Base-by-base conservation (phyloP, 2,329 filamentous ascomycete genomes). In the Raffaelea deltoideospora region DNA sequence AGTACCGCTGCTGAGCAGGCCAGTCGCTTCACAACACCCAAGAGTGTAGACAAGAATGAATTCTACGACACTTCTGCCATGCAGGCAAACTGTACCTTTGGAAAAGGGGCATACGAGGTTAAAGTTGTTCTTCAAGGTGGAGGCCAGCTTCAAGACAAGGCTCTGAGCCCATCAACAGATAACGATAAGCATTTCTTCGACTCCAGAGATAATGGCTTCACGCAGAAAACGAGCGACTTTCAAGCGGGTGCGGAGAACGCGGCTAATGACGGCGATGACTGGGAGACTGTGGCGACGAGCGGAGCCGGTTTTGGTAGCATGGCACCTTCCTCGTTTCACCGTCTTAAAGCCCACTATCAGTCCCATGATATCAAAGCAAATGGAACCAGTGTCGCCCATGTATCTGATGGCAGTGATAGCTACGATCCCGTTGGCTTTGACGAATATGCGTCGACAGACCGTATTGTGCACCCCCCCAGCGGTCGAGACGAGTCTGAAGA, bases 351-450 rank as follows among this genome's bases (percentile, higher is more conserved):
- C 23, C 7, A 13, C 33, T 6, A 7, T 15, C n/a, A 30, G 15
- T 17, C 11, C 32, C 41, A 31, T 4, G 42, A 44, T 7, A 34
- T 36, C 31, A 44, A 47, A 15, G 19, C 34, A 4, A 43, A 42
- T 0, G 60, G 62, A 10, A 64, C 58, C 43, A 67, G 63, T 38
- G 43, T 67, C 18, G 63, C 63, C 3, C 56, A 66, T 40, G 53
- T 59, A 7, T 65, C 63, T 1, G 62, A 65, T 31, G 40, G 41
- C 20, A 32, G 42, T n/a, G n/a, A n/a, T 18, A 48, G 39, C 21
- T 43, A 45, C 5, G 37, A 26, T 17, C 26, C 32, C 2, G 28
- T 37, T 3, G 34, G 40, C 1, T 43, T 45, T 33, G 44, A 49
- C 28, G 45, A 39, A 10, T 50, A 44, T 18, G 41, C 45, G 4